Evolutionary conservation across 257 asterid species (phyloP).

Genomic region (Solanum virginianum): DNA sequence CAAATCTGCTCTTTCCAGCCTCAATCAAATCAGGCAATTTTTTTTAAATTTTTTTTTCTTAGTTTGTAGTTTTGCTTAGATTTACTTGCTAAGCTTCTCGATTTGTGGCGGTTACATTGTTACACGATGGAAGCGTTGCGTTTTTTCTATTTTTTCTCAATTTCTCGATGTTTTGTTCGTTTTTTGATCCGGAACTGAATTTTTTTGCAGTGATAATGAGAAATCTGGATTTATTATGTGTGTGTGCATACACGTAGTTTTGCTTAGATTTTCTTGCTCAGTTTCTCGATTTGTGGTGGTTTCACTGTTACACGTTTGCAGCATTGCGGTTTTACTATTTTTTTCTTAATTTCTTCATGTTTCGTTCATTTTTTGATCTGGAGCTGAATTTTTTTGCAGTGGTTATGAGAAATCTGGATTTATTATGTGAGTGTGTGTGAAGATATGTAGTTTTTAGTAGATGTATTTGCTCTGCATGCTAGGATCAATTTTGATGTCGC

Average conservation of each 20-base stretch:
- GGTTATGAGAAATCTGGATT: slow-evolving; percentile 78
- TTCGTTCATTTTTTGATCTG: background rate
- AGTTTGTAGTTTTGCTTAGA: background rate
- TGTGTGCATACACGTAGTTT: background rate
- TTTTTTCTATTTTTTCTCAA: background rate
- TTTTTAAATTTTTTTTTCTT: background rate
- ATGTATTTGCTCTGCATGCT: background rate
- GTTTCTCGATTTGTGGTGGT: background rate
- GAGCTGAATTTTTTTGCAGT: slow-evolving; percentile 21
- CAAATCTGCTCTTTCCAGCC: slow-evolving; percentile 48
- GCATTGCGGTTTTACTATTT: background rate
- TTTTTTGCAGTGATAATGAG: slow-evolving; percentile 61
- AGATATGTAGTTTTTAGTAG: background rate
- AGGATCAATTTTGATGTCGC: background rate
- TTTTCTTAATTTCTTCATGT: background rate
- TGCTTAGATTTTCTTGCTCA: background rate
- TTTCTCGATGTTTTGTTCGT: background rate
- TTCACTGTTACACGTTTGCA: background rate
- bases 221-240: slow-evolving; percentile 52
- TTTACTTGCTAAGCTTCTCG: background rate
- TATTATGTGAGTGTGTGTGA: slow-evolving; percentile 9
- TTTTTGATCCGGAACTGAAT: background rate
- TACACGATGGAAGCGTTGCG: background rate
- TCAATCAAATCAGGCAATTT: slow-evolving; percentile 56
- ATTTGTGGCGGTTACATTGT: background rate